Conservation (phyloP, 2,329 filamentous ascomycete species). For the Neospermospora avenae region DNA sequence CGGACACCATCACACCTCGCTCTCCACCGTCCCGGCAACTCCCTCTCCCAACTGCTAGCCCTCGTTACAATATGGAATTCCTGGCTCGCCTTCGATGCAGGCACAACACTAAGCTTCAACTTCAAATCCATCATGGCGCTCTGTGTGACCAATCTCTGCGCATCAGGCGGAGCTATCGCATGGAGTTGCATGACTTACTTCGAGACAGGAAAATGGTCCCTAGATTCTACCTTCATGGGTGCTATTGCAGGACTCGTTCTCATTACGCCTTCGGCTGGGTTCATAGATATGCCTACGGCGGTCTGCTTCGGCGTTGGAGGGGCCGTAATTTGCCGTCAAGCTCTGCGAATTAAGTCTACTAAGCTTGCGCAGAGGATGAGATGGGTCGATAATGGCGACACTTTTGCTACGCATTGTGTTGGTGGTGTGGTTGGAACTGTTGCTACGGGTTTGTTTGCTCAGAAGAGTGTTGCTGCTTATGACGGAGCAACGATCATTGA, state of each 20-base stretch:
- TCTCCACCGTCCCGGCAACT: slow-evolving; percentile 69
- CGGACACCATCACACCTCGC: slow-evolving; percentile 43
- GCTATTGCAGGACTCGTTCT: slow-evolving; percentile 85
- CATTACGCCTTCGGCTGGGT: slow-evolving; percentile 85
- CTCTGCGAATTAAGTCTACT: slow-evolving; percentile 50
- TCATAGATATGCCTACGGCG: slow-evolving; percentile 64
- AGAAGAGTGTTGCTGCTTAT: slow-evolving; percentile 48
- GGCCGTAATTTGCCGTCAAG: slow-evolving; percentile 53
- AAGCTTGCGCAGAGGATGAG: slow-evolving; percentile 43
- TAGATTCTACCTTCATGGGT: slow-evolving; percentile 91
- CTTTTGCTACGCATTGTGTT: slow-evolving; percentile 52
- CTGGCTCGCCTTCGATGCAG: slow-evolving; percentile 96
- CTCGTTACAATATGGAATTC: slow-evolving; percentile 85
- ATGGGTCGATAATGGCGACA: slow-evolving; percentile 55
- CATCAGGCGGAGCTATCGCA: slow-evolving; percentile 46
- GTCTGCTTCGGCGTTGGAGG: slow-evolving; percentile 57
- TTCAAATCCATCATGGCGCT: slow-evolving; percentile 86
- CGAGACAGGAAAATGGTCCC: slow-evolving; percentile 86
- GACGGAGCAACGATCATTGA: slow-evolving; percentile 46
- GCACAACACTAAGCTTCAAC: slow-evolving; percentile 76
- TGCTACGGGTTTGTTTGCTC: slow-evolving; percentile 48
- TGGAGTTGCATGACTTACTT: slow-evolving; percentile 53
- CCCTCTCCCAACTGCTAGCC: slow-evolving; percentile 69
- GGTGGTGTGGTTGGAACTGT: slow-evolving; percentile 50
- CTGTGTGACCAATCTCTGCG: slow-evolving; percentile 83